Percentiles rank a stretch among this genome's conserved stretches.
Evolutionary conservation across 495 filamentous ascomycete genomes (phyloP).

Genomic region (Penicillium manginii): DNA sequence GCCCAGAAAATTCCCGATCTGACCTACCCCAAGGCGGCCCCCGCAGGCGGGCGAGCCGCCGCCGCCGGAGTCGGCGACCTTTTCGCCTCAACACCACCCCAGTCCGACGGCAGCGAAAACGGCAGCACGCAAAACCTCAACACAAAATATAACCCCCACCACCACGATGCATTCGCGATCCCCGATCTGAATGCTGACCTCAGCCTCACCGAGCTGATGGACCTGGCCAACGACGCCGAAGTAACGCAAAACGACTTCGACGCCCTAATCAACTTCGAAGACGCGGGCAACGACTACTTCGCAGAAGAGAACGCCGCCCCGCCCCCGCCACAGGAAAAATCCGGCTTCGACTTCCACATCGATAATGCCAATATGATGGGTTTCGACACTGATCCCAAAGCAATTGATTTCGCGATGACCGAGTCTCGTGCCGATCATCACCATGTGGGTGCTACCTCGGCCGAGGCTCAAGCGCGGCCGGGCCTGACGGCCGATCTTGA

Average conservation of each 20-base stretch:
- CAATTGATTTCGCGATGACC: conserved; percentile 29
- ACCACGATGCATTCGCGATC: conserved; percentile 39
- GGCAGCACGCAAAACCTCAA: conserved; percentile 50
- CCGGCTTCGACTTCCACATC: conserved; percentile 32
- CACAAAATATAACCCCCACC: conserved; percentile 26
- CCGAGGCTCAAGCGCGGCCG: conserved; percentile 24
- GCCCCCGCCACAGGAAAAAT: conserved; percentile 18
- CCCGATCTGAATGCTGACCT: conserved; percentile 41
- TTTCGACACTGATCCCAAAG: conserved; percentile 36
- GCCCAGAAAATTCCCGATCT: conserved; percentile 49
- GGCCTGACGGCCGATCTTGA: conserved; percentile 32
- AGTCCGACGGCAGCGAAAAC: conserved; percentile 51
- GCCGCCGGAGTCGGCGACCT: conserved; percentile 20
- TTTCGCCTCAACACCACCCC: conserved; percentile 48
- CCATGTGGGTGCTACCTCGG: conserved; percentile 6
- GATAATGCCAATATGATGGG: conserved; percentile 33
- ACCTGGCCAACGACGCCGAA: conserved; percentile 51
- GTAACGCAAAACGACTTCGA: conserved; percentile 56
- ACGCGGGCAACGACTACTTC: conserved; percentile 45
- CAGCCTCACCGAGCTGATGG: conserved; percentile 51
- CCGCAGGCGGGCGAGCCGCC: conserved; percentile 20
- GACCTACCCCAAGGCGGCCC: conserved; percentile 41
- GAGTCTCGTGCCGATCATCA: conserved; percentile 15
- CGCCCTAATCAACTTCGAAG: conserved; percentile 53
- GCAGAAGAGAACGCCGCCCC: conserved; percentile 30